phyloP scores from a whole-genome alignment of 2,329 filamentous ascomycete species.

The Xylaria multiplex region DNA sequence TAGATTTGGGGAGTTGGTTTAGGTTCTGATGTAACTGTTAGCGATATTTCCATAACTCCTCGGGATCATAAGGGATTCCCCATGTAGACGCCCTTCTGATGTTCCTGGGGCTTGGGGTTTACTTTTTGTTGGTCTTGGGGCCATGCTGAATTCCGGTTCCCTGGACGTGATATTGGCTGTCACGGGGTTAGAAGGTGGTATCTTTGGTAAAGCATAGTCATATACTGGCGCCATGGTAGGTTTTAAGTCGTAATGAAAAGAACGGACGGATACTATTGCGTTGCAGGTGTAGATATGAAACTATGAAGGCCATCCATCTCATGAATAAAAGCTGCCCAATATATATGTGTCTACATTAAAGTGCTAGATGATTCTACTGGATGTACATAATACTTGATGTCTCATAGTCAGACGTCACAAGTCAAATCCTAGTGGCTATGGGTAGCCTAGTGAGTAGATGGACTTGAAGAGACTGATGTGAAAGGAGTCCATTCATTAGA shows the following conservation, averaged over 20 bases:
- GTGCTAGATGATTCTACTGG: not conserved
- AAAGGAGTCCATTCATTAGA: not conserved
- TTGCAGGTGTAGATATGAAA: not conserved
- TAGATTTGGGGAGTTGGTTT: no score
- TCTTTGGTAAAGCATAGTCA: not conserved
- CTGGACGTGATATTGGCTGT: not conserved
- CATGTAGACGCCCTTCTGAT: not conserved
- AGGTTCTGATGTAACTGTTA: not conserved
- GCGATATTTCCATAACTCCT: not conserved
- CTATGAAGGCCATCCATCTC: not conserved
- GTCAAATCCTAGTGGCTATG: not conserved
- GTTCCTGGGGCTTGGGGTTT: not conserved
- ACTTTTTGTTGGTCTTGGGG: not conserved
- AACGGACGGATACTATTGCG: no score
- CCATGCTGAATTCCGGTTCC: not conserved
- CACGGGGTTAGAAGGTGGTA: no score
- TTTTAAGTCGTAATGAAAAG: not conserved
- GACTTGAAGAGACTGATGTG: not conserved
- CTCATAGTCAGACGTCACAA: not conserved
- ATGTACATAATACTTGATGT: constrained; percentile 5
- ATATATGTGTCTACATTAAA: not conserved
- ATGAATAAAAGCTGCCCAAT: not conserved
- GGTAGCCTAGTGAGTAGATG: not conserved
- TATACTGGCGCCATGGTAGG: not conserved
- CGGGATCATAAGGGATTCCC: not conserved